Evolutionary conservation across 2,329 filamentous ascomycete genomes (phyloP).

Genomic region (Diaporthe batatas): DNA sequence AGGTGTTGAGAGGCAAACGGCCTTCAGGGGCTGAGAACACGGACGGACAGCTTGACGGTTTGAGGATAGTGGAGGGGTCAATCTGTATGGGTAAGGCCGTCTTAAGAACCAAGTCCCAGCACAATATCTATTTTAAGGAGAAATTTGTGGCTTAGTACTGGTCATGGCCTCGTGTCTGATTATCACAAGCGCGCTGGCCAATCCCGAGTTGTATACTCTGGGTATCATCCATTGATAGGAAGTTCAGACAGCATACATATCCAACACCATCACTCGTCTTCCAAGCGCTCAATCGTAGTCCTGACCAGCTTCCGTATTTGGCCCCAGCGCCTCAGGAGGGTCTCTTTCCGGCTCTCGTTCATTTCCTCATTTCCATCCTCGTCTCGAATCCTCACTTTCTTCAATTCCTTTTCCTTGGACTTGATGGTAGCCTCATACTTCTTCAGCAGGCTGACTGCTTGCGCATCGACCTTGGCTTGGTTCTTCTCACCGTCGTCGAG

Average conservation of each 20-base stretch:
- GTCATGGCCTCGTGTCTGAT: neutral
- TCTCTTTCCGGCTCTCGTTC: slow-evolving; percentile 52
- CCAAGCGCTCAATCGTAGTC: slow-evolving; percentile 52
- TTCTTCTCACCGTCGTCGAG: slow-evolving; percentile 61
- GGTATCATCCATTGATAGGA: slow-evolving; percentile 15
- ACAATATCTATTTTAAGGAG: neutral
- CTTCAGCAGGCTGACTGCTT: slow-evolving; percentile 55
- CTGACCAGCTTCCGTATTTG: slow-evolving; percentile 57
- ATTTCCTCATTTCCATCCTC: slow-evolving; percentile 18
- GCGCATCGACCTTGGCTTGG: slow-evolving; percentile 54
- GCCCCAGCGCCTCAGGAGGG: slow-evolving; percentile 57
- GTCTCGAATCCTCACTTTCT: slow-evolving; percentile 48
- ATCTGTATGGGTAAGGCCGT: neutral
- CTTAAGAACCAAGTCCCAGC: neutral
- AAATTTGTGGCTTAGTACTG: neutral
- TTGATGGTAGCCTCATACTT: slow-evolving; percentile 53
- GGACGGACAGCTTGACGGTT: neutral
- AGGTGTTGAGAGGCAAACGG: neutral
- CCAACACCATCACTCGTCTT: slow-evolving; percentile 23
- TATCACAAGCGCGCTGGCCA: too few relatives aligned
- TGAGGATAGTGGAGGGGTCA: neutral
- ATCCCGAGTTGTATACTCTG: neutral
- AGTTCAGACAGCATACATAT: neutral
- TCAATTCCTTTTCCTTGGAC: slow-evolving; percentile 49
- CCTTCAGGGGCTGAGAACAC: neutral